phyloP scores from a whole-genome alignment of 192 early-diverging fungal species.

The Coemansia sp. region DNA sequence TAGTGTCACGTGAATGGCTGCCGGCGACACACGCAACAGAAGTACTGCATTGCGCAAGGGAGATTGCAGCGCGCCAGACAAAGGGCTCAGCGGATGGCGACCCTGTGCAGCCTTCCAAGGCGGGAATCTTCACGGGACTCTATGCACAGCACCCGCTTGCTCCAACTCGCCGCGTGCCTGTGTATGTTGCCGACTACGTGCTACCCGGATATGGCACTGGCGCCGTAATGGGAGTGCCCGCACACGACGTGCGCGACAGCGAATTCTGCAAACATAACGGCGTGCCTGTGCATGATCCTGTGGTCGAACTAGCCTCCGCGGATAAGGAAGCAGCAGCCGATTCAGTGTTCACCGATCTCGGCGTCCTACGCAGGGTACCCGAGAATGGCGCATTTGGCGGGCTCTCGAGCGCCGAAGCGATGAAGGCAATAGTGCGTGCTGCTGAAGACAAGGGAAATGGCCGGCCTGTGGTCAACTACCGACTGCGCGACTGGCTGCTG shows the following conservation, averaged over 20 bases:
- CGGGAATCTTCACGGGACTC: conserved; percentile 66
- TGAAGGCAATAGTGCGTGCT: conserved; percentile 55
- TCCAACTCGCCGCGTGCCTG: conserved; percentile 55
- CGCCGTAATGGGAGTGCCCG: conserved; percentile 87
- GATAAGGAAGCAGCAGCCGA: background rate
- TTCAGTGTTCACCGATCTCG: conserved; percentile 55
- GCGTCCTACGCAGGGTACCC: conserved; percentile 55
- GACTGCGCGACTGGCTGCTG: conserved; percentile 92
- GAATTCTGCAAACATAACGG: conserved; percentile 64
- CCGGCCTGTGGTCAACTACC: conserved; percentile 62
- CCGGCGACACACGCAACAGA: conserved; percentile 12
- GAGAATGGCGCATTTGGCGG: conserved; percentile 63
- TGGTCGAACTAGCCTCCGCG: conserved; percentile 45
- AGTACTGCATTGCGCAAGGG: conserved; percentile 19
- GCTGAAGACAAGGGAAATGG: conserved; percentile 58
- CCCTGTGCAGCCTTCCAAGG: conserved; percentile 5
- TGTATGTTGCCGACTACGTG: conserved; percentile 77
- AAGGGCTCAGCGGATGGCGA: conserved; percentile 22
- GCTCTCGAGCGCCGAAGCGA: conserved; percentile 63
- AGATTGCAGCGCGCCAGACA: conserved; percentile 16
- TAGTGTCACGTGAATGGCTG: conserved; percentile 30
- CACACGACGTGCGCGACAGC: conserved; percentile 75
- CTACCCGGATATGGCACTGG: conserved; percentile 78
- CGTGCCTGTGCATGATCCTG: conserved; percentile 39
- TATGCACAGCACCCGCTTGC: conserved; percentile 68